These are phyloP conservation scores for Talaromyces albobiverticillius DNA, from an alignment of 2,329 filamentous ascomycete genomes.

Conservation along the genomic window DNA sequence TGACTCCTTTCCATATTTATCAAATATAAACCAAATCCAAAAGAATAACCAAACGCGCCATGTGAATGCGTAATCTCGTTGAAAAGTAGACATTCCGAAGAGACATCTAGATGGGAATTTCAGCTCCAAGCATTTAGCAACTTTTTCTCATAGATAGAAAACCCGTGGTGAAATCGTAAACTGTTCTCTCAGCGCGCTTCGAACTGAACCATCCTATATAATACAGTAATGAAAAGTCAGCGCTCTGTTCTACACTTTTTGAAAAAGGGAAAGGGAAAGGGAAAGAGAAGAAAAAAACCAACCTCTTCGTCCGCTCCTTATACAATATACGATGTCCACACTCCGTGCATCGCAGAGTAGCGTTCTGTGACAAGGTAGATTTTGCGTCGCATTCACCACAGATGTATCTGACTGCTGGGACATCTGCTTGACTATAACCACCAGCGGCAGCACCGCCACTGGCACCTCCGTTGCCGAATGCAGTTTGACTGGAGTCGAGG, in stretches of 20 bases:
- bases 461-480: slow-evolving; percentile 41
- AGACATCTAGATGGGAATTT: background rate
- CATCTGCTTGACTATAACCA: slow-evolving; percentile 38
- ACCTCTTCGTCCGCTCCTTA: slow-evolving; percentile 98
- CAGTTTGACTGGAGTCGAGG: slow-evolving; percentile 38
- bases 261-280: slow-evolving; percentile 7
- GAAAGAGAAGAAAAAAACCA: slow-evolving; percentile 35
- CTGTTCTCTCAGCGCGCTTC: slow-evolving; percentile 69
- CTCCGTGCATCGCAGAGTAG: slow-evolving; percentile 82
- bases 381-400: slow-evolving; percentile 84
- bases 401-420: slow-evolving; percentile 63
- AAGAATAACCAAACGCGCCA: slow-evolving; percentile 11
- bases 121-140: background rate
- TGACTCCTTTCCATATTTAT: background rate
- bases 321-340: slow-evolving; percentile 95
- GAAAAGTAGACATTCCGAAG: background rate
- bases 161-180: slow-evolving; percentile 2
- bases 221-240: slow-evolving; percentile 7
- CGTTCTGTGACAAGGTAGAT: slow-evolving; percentile 71
- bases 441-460: slow-evolving; percentile 36
- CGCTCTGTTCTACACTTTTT: slow-evolving; percentile 2
- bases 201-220: slow-evolving; percentile 89
- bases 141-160: background rate
- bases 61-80: slow-evolving; percentile 11
- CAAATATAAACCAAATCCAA: background rate